Percentiles rank a stretch among this genome's conserved stretches.
Conservation (phyloP, 768 basidiomycete genomes). For the Macrolepiota dolichaula region DNA sequence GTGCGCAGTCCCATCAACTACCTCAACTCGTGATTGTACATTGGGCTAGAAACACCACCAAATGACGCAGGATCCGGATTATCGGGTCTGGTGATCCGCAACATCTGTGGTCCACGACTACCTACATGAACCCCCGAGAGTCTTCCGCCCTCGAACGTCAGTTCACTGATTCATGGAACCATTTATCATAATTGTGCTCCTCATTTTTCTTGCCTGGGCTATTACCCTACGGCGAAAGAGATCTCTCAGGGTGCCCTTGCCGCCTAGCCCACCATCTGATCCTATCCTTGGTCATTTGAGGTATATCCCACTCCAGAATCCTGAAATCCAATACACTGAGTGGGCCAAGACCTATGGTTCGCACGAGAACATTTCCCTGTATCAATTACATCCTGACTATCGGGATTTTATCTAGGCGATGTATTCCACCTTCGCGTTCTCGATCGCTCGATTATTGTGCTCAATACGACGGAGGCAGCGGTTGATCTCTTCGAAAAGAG, state of each 20-base stretch:
- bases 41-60: too few species aligned
- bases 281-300: constrained; percentile 2
- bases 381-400: neutral
- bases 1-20: too few species aligned
- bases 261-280: neutral
- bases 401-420: neutral
- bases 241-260: neutral
- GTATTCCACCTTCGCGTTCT: neutral
- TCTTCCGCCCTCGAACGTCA: too few species aligned
- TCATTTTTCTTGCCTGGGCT: neutral
- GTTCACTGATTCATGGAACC: neutral
- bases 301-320: neutral
- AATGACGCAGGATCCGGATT: too few species aligned
- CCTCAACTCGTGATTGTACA: too few species aligned
- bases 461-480: constrained; percentile 13
- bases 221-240: neutral
- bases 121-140: neutral
- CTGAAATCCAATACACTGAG: neutral
- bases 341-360: constrained; percentile 6
- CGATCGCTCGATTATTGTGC: constrained; percentile 9
- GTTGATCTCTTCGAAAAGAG: constrained; percentile 19
- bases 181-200: neutral
- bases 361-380: neutral
- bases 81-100: neutral
- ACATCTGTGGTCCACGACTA: too few species aligned